Conservation (phyloP, 805 yeast genomes). For the Yarrowia sp. region DNA sequence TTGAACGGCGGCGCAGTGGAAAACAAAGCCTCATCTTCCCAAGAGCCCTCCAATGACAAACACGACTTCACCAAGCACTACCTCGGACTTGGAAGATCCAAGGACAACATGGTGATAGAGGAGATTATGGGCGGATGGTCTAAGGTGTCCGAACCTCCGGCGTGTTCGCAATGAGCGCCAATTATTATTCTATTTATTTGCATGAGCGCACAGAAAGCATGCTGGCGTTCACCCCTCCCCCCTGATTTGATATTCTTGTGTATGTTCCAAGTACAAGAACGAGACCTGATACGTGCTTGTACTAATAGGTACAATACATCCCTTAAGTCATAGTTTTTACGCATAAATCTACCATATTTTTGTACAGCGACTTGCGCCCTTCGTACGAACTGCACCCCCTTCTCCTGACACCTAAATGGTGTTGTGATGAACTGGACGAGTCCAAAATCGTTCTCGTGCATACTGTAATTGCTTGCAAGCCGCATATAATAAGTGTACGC, state of each 20-base stretch:
- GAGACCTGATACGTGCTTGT: too few species aligned
- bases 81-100: constrained; percentile 9
- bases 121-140: constrained; percentile 19
- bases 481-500: too few species aligned
- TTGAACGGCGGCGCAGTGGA: neutral
- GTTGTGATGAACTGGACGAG: too few species aligned
- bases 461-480: too few species aligned
- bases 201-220: neutral
- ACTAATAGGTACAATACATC: neutral
- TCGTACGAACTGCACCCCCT: too few species aligned
- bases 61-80: constrained; percentile 9
- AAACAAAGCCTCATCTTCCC: neutral
- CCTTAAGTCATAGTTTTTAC: neutral
- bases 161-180: neutral
- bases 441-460: too few species aligned
- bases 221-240: neutral
- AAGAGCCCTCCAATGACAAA: neutral
- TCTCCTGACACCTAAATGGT: neutral
- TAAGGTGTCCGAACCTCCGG: neutral
- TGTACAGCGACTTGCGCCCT: too few species aligned
- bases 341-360: neutral
- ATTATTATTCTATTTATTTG: neutral
- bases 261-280: neutral
- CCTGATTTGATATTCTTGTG: neutral
- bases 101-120: constrained; percentile 18